Evolutionary conservation across 768 basidiomycete genomes (phyloP), one percentile per base, ranked within the genome.

Genomic region (Krasilnikovozyma curviuscula): DNA sequence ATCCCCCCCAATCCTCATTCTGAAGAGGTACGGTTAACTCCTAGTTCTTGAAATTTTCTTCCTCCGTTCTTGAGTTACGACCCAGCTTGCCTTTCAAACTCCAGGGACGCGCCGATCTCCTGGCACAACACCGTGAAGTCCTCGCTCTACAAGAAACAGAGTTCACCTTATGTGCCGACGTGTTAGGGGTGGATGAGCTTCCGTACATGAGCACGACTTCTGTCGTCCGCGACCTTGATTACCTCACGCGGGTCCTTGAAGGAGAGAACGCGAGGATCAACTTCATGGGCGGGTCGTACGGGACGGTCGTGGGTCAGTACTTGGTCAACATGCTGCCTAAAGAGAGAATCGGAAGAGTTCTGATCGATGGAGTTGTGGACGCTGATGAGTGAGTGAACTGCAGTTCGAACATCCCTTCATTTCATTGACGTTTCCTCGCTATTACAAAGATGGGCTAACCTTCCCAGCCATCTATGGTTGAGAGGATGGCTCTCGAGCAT

Each of bases 151-250:
- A 48, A 34, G 39, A 54, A n/a, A 35, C 38, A 5, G 54, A 54
- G 40, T 50, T 50, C n/a, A 27, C 2, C 7, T 28, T 48, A 1
- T 56, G 55, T 37, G 43, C n/a, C 23, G 34, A 38, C 19, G 45
- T n/a, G 21, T n/a, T 43, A 33, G 52, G 52, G 3, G n/a, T n/a
- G n/a, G 49, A 48, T 4, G 38, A 49, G 24, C 43, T 56, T 2
- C 48, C 50, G 33, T 52, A 42, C 31, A 48, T 56, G 49, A 53
- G 55, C 3, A 56, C 55, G 18, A 48, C 55, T 27, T 51, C 45
- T 7, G 45, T 56, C 23, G 43, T 56, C 29, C 32, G 39, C 39
- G 55, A 56, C 38, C 50, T 54, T 24, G 53, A 54, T 37, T n/a
- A 43, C 12, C 39, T 56, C 24, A 35, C 18, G 1, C 35, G 28